These are phyloP conservation scores for Volvox reticuliferus DNA, from an alignment of 139 green algal genomes.

Conservation along the genomic window DNA sequence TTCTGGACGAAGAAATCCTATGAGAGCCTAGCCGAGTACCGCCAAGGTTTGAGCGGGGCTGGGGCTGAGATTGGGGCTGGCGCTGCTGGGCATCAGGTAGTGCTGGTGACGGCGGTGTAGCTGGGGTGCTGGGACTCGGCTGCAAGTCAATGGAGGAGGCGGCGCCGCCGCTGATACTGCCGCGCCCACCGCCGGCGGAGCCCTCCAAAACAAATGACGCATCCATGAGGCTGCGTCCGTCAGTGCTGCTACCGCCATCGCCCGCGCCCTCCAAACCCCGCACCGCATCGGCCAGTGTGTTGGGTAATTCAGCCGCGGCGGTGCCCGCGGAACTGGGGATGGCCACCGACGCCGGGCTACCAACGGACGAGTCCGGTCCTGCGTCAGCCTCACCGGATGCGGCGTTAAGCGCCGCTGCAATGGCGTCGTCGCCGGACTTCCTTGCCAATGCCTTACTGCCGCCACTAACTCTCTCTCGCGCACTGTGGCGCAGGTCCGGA, in stretches of 20 bases:
- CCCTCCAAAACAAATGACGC: slow-evolving; percentile 25
- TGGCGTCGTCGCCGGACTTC: slow-evolving; percentile 15
- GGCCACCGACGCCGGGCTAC: background rate
- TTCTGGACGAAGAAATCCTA: background rate
- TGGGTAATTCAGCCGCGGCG: background rate
- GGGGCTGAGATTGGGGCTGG: background rate
- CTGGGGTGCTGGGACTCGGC: background rate
- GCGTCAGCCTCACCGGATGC: background rate
- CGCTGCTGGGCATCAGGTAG: background rate
- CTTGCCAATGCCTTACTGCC: background rate
- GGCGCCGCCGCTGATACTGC: slow-evolving; percentile 4
- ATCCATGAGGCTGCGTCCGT: slow-evolving; percentile 19
- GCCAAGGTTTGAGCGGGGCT: background rate
- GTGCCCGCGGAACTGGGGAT: background rate
- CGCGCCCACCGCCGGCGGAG: slow-evolving; percentile 26
- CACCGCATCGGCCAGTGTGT: background rate
- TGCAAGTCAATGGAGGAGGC: slow-evolving; percentile 25
- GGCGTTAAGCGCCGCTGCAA: slow-evolving; percentile 27
- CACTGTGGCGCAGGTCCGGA: background rate
- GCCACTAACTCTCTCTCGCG: background rate
- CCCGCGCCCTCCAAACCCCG: background rate
- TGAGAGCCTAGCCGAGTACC: background rate
- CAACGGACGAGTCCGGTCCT: background rate
- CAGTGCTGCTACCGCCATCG: slow-evolving; percentile 13
- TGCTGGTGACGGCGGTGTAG: background rate